Conservation (phyloP, 1,284 basidiomycete genomes). For the Inonotus obliquus region DNA sequence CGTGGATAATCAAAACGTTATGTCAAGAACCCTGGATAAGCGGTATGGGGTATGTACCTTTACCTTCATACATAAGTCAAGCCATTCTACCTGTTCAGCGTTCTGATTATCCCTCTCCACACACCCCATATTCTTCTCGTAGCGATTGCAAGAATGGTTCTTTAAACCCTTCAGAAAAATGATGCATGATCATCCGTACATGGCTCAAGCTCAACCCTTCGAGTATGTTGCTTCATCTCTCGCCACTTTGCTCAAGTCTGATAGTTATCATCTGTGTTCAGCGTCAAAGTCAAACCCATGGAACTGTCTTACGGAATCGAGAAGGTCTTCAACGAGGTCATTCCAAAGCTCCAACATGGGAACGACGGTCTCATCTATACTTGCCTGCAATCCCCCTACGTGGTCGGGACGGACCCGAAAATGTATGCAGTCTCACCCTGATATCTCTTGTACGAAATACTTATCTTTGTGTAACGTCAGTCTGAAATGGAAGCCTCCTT, state of each 20-base stretch:
- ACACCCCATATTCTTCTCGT: background rate
- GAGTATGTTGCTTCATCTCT: constrained; percentile 51
- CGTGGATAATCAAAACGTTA: constrained; percentile 82
- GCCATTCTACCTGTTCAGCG: background rate
- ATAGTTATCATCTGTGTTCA: constrained; percentile 28
- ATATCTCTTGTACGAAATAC: background rate
- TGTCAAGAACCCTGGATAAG: constrained; percentile 76
- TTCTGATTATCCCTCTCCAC: background rate
- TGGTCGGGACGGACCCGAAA: constrained; percentile 85
- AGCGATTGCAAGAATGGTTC: constrained; percentile 85
- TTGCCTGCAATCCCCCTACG: constrained; percentile 80
- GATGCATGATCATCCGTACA: constrained; percentile 62
- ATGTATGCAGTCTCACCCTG: constrained; percentile 49
- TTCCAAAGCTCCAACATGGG: constrained; percentile 88
- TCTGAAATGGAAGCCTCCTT: constrained; percentile 98
- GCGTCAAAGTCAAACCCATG: constrained; percentile 86
- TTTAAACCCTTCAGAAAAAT: constrained; percentile 76
- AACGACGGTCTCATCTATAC: constrained; percentile 99
- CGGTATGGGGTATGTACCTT: constrained; percentile 78
- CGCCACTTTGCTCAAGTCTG: background rate
- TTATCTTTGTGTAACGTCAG: constrained; percentile 28
- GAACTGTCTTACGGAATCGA: constrained; percentile 86
- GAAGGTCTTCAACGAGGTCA: constrained; percentile 79
- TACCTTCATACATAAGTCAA: constrained; percentile 17
- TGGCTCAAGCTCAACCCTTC: constrained; percentile 71